Evolutionary conservation across 2,329 filamentous ascomycete genomes (phyloP).

Genomic region (Fusarium fracticaudum): DNA sequence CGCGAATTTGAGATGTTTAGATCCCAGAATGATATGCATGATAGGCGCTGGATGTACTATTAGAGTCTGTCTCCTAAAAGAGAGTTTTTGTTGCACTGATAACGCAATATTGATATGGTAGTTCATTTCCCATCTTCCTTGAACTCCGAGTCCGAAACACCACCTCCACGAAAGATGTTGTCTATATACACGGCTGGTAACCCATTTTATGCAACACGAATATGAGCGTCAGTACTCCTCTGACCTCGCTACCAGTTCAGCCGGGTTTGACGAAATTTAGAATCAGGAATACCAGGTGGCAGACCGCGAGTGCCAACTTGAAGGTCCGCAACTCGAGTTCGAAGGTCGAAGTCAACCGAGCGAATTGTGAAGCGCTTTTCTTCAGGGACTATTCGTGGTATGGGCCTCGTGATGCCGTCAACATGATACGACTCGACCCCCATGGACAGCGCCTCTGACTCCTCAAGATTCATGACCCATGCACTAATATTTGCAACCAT

Average conservation of each 20-base stretch:
- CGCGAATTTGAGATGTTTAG: neutral
- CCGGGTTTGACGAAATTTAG: constrained; percentile 56
- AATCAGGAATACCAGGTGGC: constrained; percentile 57
- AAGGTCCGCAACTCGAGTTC: constrained; percentile 59
- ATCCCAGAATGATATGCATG: neutral
- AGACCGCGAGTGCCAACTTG: constrained; percentile 64
- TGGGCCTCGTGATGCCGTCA: constrained; percentile 10
- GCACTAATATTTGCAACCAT: constrained; percentile 64
- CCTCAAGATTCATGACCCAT: constrained; percentile 66
- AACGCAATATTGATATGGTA: neutral
- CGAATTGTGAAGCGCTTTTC: constrained; percentile 66
- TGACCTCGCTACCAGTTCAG: constrained; percentile 57
- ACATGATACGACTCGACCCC: constrained; percentile 16
- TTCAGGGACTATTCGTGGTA: constrained; percentile 55
- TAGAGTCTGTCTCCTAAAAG: neutral
- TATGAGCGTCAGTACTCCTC: neutral
- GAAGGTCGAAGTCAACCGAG: constrained; percentile 66
- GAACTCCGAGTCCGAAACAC: constrained; percentile 1
- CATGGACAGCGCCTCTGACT: constrained; percentile 52
- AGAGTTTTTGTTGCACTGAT: neutral
- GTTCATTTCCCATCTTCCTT: neutral
- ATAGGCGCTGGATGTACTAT: neutral
- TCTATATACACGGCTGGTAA: neutral
- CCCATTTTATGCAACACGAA: neutral
- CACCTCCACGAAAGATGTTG: neutral